Base-by-base conservation (phyloP, 257 asterid species). In the Scutellaria galericulata region DNA sequence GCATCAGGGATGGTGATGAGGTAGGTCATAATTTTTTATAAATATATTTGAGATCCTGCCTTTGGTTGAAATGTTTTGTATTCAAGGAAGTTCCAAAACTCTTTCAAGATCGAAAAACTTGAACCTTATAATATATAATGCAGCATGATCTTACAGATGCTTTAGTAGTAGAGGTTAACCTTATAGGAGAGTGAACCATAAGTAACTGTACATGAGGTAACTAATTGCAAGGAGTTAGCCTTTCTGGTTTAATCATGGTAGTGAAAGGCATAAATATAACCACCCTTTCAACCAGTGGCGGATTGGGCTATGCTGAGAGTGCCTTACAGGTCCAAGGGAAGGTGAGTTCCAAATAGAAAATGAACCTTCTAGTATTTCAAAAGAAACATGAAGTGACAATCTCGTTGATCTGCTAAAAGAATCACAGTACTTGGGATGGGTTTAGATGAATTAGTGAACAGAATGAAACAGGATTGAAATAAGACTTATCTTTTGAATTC, bases 1-100 rank as follows among this genome's bases (percentile, higher is more conserved):
- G 88, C 80, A 86, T 91, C 73, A 80, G 81, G 85, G 96, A 89
- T 73, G 96, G 93, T 40, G 96, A 86, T 82, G 81, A 92, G 97
- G 97, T 92, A 82, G 60, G 85, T 78, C 65, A 5, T 75, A 40
- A 39, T 48, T 66, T 37, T 35, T 5, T 44, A 18, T 42, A 37
- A 56, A 31, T 31, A 4, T 62, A 42, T 51, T 59, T 61, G 15
- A 6, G 24, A n/a, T 57, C 11, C 50, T 64, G 45, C 55, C 9
- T 71, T 47, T 58, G 61, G 31, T 9, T 20, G 44, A 20, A 52
- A 40, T 56, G 55, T 52, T 24, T 39, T 27, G 5, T 14, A 50
- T 27, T 48, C 37, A 64, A 35, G 11, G 65, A 37, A 75, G 57
- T 42, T 63, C n/a, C 5, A 53, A 24, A 60, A 37, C 14, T 51